Evolutionary conservation across 345 rosid species (phyloP).

Genomic region (Litchi chinensis): DNA sequence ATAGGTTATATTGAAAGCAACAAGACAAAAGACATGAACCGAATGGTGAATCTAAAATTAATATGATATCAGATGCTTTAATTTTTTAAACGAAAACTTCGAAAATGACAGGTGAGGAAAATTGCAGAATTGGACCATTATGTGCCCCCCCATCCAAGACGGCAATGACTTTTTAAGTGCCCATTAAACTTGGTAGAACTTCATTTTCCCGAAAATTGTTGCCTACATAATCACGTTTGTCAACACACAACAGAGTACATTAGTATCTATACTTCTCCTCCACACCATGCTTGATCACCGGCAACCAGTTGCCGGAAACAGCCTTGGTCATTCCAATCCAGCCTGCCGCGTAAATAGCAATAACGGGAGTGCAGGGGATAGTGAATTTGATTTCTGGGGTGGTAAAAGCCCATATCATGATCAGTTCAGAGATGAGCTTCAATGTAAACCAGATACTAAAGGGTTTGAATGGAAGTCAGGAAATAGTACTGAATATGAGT

Average conservation of each 20-base stretch:
- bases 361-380: constrained; percentile 19
- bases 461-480: constrained; percentile 16
- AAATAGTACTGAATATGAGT: constrained; percentile 19
- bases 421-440: constrained; percentile 1
- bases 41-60: too few relatives aligned
- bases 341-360: background rate
- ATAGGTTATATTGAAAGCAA: too few relatives aligned
- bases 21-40: too few relatives aligned
- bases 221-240: background rate
- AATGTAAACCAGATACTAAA: background rate
- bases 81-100: background rate
- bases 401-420: constrained; percentile 2
- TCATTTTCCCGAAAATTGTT: too few relatives aligned
- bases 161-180: constrained; percentile 39
- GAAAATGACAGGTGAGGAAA: constrained; percentile 25
- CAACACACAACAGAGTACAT: background rate
- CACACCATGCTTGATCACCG: constrained; percentile 17
- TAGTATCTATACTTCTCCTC: background rate
- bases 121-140: background rate
- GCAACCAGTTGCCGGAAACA: constrained; percentile 11
- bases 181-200: too few relatives aligned
- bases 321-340: constrained; percentile 11
- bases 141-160: constrained; percentile 33
- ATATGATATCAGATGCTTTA: too few relatives aligned
- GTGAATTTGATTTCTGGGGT: constrained; percentile 49